A percentile compares a stretch with the other conserved stretches of the same genome.
These are phyloP conservation scores for Solanum hybrid DNA, from an alignment of 305 asterid species.

Conservation along the genomic window DNA sequence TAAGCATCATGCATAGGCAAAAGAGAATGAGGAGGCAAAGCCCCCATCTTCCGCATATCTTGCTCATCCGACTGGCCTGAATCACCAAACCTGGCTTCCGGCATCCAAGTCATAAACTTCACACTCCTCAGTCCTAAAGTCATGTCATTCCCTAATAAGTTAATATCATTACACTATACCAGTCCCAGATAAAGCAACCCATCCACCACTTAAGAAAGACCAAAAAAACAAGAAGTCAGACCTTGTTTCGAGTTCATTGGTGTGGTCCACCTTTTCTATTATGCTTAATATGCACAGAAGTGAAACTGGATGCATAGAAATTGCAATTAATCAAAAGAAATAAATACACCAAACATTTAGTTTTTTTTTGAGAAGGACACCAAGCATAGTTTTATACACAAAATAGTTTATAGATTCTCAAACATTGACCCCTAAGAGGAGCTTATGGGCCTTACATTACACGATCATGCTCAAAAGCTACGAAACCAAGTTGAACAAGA, in stretches of 20 bases:
- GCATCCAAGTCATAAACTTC: not conserved
- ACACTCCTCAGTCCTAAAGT: not conserved
- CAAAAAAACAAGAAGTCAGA: not conserved
- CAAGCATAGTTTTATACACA: not conserved
- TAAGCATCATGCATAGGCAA: not conserved
- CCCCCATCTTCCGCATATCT: not conserved
- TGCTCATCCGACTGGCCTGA: not conserved
- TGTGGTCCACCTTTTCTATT: not conserved
- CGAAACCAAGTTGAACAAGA: not conserved
- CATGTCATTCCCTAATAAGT: not conserved
- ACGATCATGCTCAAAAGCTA: not conserved
- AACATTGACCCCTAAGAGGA: not conserved
- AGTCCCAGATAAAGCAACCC: not conserved
- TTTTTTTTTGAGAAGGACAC: not conserved
- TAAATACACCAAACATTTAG: not conserved
- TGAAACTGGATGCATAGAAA: not conserved
- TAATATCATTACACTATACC: not conserved
- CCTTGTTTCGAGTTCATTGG: not conserved
- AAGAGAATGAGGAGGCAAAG: not conserved
- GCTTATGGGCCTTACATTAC: not conserved
- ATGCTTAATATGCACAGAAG: not conserved
- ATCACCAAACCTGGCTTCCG: not conserved
- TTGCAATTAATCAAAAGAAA: not conserved
- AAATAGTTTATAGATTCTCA: not conserved
- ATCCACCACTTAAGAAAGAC: not conserved